Base-by-base conservation (phyloP, 2,329 filamentous ascomycete genomes). In the Chaetomiaceae sp. region DNA sequence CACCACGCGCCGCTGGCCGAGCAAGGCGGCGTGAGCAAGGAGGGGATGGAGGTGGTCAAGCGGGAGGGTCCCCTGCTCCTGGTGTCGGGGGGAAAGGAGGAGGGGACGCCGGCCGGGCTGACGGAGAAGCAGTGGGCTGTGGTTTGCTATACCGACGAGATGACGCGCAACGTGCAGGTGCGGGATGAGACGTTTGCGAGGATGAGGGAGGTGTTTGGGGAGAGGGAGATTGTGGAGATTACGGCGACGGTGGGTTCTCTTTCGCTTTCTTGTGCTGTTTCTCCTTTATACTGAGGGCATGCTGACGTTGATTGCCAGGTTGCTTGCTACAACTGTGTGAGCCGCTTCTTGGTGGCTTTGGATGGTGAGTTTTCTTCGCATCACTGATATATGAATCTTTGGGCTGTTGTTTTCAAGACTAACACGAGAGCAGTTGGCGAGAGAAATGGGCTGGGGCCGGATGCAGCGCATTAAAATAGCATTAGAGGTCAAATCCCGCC, bases 301-400 rank as follows among this genome's bases (percentile, higher is more conserved):
- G 16, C 46, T 59, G 53, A 57, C 10, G n/a, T 16, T 10, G 21
- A 8, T 20, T 14, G 34, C 20, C 44, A 79, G 77, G 68, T 81
- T 60, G 87, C 87, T 11, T 83, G 81, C 50, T 95, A 95, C 67
- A 95, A 95, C 67, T 91, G 87, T 65, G 89, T 95, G 14, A 90
- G 86, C 67, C 79, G 89, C 27, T 91, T 95, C 62, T 69, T 95
- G 60, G 89, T 95, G 18, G 89, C 89, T 13, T 69, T 95, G 51
- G 85, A 95, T 71, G 87, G 82, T 84, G 71, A 69, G 80, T 72
- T 50, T 42, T 36, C 14, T 71, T 87, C n/a, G n/a, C n/a, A n/a
- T n/a, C n/a, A n/a, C n/a, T n/a, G n/a, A n/a, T n/a, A n/a, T n/a
- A 82, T 84, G 70, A 68, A 79, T 72, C 51, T 43, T 34, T 14